Conservation (phyloP, 208 protist genomes). For the Trypanosoma rangeli region DNA sequence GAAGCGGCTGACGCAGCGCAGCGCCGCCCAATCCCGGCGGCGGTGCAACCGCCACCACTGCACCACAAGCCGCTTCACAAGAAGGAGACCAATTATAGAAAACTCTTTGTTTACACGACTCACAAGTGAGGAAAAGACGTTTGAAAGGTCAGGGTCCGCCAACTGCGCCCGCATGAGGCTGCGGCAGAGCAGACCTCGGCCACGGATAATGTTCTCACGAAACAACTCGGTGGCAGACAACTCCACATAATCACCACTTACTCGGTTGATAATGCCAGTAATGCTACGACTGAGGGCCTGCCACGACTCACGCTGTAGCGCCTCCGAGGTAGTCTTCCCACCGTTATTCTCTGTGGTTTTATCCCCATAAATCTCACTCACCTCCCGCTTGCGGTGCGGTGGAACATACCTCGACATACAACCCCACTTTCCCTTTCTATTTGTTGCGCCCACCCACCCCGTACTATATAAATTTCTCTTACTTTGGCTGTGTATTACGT, state of each 20-base stretch:
- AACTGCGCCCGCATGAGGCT: slow-evolving; percentile 94
- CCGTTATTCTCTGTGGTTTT: slow-evolving; percentile 14
- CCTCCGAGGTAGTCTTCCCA: slow-evolving; percentile 4
- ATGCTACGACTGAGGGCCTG: slow-evolving; percentile 97
- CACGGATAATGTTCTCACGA: slow-evolving; percentile 97
- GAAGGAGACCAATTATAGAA: slow-evolving; percentile 94
- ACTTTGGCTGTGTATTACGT: too few species aligned
- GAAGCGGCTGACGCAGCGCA: slow-evolving; percentile 73
- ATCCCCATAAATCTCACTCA: slow-evolving; percentile 19
- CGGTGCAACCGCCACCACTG: slow-evolving; percentile 87
- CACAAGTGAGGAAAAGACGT: slow-evolving; percentile 95
- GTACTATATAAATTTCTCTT: not conserved
- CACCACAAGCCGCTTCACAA: slow-evolving; percentile 92
- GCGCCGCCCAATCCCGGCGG: slow-evolving; percentile 89
- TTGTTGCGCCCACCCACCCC: not conserved
- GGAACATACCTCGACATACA: slow-evolving; percentile 73
- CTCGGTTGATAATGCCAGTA: slow-evolving; percentile 97
- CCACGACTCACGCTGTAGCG: slow-evolving; percentile 93
- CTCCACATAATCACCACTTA: slow-evolving; percentile 94
- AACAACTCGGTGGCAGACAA: slow-evolving; percentile 95
- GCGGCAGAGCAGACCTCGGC: slow-evolving; percentile 94
- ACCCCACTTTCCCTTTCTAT: slow-evolving; percentile 1
- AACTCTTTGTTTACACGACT: slow-evolving; percentile 98
- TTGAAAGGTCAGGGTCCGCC: slow-evolving; percentile 94
- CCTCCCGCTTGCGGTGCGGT: slow-evolving; percentile 56